These are phyloP conservation scores for Floccularia luteovirens DNA, from an alignment of 768 basidiomycete genomes.

Conservation along the genomic window DNA sequence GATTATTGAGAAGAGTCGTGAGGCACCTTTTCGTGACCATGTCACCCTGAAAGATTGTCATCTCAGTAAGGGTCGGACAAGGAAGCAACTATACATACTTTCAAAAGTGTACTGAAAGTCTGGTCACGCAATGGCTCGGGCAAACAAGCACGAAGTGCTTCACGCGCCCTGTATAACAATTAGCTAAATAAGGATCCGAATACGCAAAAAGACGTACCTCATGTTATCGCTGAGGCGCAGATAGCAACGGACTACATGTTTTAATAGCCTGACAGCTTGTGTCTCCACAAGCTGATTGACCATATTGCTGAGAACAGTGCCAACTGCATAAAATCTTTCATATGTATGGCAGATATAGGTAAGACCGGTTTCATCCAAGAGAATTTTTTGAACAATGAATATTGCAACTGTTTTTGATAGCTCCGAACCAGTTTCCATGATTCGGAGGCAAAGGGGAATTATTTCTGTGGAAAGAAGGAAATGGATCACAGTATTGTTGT, in stretches of 20 bases:
- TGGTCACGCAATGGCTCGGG: constrained; percentile 93
- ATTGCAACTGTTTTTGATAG: constrained; percentile 98
- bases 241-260: constrained; percentile 98
- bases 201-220: constrained; percentile 41
- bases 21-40: constrained; percentile 97
- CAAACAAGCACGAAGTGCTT: constrained; percentile 90
- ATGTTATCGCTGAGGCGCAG: constrained; percentile 93
- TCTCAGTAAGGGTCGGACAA: constrained; percentile 10
- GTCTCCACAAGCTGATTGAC: constrained; percentile 97
- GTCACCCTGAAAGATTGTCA: constrained; percentile 58
- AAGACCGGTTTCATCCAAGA: constrained; percentile 94
- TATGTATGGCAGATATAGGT: constrained; percentile 99
- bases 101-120: constrained; percentile 86
- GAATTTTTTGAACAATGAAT: constrained; percentile 98
- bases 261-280: constrained; percentile 91
- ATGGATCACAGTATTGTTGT: constrained; percentile 98
- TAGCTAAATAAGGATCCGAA: constrained; percentile 7
- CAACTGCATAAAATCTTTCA: constrained; percentile 98
- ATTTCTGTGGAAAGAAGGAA: constrained; percentile 99
- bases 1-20: constrained; percentile 82
- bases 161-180: constrained; percentile 63
- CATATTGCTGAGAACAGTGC: constrained; percentile 98
- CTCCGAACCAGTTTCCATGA: constrained; percentile 99
- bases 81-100: constrained; percentile 39
- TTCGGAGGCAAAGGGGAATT: constrained; percentile 96